phyloP scores from a whole-genome alignment of 441 rosid genomes.

The Corymbia calophylla region DNA sequence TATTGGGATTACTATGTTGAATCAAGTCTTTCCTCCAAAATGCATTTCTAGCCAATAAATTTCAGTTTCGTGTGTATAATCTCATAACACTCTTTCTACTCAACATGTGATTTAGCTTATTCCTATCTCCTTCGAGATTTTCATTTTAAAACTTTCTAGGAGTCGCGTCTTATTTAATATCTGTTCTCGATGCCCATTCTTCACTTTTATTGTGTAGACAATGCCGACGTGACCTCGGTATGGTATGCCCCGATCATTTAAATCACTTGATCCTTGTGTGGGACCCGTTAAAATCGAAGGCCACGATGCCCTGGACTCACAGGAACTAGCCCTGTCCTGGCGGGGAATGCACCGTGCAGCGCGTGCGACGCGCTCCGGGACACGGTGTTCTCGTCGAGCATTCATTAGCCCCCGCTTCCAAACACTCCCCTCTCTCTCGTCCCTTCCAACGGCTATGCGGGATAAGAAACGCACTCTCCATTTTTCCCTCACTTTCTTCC shows the following conservation, averaged over 20 bases:
- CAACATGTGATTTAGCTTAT: neutral
- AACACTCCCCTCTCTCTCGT: neutral
- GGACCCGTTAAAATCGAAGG: neutral
- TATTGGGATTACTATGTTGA: neutral
- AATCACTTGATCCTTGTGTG: neutral
- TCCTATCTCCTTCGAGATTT: neutral
- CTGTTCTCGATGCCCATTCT: neutral
- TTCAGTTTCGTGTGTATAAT: neutral
- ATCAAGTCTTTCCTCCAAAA: neutral
- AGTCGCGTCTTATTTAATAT: neutral
- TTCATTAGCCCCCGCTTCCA: neutral
- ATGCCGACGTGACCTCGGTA: neutral
- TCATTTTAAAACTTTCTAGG: neutral
- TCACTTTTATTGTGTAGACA: neutral
- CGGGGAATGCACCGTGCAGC: neutral
- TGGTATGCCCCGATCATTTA: rapidly evolving
- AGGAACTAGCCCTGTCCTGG: neutral
- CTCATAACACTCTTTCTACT: neutral
- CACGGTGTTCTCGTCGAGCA: neutral
- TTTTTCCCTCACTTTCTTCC: neutral
- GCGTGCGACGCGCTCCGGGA: neutral
- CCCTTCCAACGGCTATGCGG: neutral
- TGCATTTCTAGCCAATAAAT: neutral
- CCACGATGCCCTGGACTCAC: neutral
- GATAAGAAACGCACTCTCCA: neutral